A percentile compares a stretch with the other conserved stretches of the same genome.
Conservation (phyloP, 2,329 filamentous ascomycete genomes). For the Fusarium sp. region DNA sequence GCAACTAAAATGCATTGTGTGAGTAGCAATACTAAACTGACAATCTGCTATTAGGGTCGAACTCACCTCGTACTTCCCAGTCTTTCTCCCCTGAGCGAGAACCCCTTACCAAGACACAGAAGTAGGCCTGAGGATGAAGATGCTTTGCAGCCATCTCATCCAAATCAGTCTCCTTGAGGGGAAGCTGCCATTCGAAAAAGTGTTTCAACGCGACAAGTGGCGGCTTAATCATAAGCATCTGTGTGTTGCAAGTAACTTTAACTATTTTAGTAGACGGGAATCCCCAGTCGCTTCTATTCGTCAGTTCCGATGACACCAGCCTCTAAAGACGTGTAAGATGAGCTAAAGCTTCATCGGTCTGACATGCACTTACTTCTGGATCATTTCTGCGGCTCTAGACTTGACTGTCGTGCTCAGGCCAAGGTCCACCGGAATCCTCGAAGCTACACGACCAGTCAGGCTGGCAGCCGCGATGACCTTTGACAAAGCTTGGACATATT, state of each 20-base stretch:
- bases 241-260: not conserved
- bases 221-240: no score
- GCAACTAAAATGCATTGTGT: fast-evolving
- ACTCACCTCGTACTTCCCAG: not conserved
- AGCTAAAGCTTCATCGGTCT: no score
- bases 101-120: fast-evolving
- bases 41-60: fast-evolving
- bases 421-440: no score
- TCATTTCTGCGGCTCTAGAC: not conserved
- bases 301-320: no score
- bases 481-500: fast-evolving
- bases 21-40: not conserved
- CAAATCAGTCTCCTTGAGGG: fast-evolving
- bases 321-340: no score
- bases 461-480: no score
- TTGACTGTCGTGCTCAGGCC: no score
- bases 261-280: not conserved
- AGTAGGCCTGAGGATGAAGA: not conserved
- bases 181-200: fast-evolving
- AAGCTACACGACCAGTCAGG: no score
- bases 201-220: fast-evolving
- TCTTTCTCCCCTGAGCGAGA: fast-evolving
- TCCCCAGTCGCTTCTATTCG: not conserved
- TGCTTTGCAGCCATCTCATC: not conserved
- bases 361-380: not conserved